These are phyloP conservation scores for Metschnikowia reukaufii DNA, from an alignment of 805 yeast genomes.

Conservation along the genomic window DNA sequence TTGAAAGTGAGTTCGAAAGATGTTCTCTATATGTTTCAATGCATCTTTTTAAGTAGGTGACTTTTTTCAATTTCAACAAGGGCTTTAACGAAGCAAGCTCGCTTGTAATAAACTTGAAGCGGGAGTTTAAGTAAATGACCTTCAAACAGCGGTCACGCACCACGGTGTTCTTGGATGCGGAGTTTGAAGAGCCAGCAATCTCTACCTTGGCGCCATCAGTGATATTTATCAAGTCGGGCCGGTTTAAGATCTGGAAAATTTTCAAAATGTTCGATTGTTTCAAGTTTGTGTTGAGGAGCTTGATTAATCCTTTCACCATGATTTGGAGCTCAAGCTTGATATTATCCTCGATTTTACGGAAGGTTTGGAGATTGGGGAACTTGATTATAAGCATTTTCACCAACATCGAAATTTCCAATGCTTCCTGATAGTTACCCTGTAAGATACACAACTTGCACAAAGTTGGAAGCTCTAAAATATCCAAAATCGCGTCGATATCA, in stretches of 20 bases:
- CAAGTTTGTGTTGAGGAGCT: constrained; percentile 69
- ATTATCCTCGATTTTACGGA: constrained; percentile 49
- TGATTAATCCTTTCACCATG: constrained; percentile 71
- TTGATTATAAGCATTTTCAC: constrained; percentile 66
- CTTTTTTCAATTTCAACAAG: constrained; percentile 49
- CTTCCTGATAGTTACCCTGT: constrained; percentile 85
- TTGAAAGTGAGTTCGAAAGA: constrained; percentile 69
- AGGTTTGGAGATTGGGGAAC: constrained; percentile 59
- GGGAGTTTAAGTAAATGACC: constrained; percentile 62
- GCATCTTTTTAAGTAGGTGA: constrained; percentile 70
- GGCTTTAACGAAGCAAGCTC: constrained; percentile 62
- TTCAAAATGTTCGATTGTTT: constrained; percentile 79
- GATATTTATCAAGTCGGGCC: constrained; percentile 50
- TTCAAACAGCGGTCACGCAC: constrained; percentile 32
- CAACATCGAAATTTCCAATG: constrained; percentile 78
- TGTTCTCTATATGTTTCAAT: constrained; percentile 85
- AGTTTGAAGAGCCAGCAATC: constrained; percentile 1
- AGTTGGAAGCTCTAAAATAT: constrained; percentile 80
- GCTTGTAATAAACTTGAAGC: constrained; percentile 63
- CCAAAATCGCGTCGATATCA: constrained; percentile 71
- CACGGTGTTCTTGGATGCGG: background rate
- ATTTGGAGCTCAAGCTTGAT: constrained; percentile 55
- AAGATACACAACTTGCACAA: constrained; percentile 79
- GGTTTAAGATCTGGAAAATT: constrained; percentile 69
- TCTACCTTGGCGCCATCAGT: background rate